Evolutionary conservation across 345 rosid genomes (phyloP), one percentile per base, ranked within the genome.

Genomic region (Schrenkiella parvula): DNA sequence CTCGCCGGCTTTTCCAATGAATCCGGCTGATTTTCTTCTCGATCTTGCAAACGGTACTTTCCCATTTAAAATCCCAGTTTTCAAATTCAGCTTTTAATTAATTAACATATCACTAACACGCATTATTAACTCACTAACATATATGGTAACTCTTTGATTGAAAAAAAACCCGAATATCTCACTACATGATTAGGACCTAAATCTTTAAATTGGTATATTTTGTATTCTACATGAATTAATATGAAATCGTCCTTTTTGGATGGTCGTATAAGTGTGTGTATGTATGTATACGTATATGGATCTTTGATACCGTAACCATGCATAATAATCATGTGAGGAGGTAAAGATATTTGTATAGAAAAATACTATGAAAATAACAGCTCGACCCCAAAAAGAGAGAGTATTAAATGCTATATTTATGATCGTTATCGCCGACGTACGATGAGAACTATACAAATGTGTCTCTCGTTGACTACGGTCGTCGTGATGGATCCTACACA

Each of bases 21-120:
- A 93, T 79, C 98, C 98, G 43, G 98, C 98, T 1, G 98, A 93
- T 78, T 93, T 91, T 66, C 88, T 93, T 64, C 97, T 93, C 47
- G 98, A 93, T 80, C 97, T 93, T 77, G 98, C 98, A 26, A 91
- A 91, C 48, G 98, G 98, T 93, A 88, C 81, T 96, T 81, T 19
- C 29, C n/a, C 9, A 4, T 12, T 64, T 46, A 22, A 1, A 21
- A 1, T 11, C 26, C 14, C 9, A 6, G 2, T 0, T 23, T 70
- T 55, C 5, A 12, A 14, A 18, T 35, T 28, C 25, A 10, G 1
- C 8, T 28, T 71, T 41, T 28, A 11, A 44, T 52, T 15, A 58
- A 46, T 34, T 35, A 28, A 15, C 21, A 25, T 26, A n/a, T n/a
- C n/a, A 41, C 41, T 52, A 64, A 72, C 57, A 72, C 22, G 22